Conservation (phyloP, 2,329 filamentous ascomycete genomes). For the Xylaria sp. region DNA sequence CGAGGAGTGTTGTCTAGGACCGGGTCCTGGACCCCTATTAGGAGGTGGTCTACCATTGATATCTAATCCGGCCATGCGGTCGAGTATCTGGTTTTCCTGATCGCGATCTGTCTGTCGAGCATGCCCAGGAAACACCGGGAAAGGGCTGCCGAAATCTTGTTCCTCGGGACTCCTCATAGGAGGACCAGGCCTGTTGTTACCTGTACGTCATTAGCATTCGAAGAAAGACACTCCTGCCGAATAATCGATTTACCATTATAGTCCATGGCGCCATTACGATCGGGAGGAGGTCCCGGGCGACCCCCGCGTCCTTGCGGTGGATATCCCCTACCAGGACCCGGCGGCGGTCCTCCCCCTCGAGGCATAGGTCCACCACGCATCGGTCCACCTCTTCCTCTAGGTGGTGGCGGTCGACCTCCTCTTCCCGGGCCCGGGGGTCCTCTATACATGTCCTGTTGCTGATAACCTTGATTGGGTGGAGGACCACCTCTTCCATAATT, state of each 20-base stretch:
- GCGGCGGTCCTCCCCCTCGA: conserved; percentile 20
- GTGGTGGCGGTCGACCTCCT: conserved; percentile 56
- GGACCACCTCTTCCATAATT: conserved; percentile 59
- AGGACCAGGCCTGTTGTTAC: conserved; percentile 41
- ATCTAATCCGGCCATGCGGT: conserved; percentile 56
- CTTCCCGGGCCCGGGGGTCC: conserved; percentile 54
- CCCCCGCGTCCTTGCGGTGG: conserved; percentile 31
- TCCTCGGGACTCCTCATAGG: conserved; percentile 46
- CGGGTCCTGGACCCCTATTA: conserved; percentile 50
- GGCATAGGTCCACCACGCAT: conserved; percentile 54
- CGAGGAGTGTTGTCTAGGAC: conserved; percentile 50
- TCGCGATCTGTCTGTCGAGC: conserved; percentile 54
- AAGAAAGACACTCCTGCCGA: not conserved
- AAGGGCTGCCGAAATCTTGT: conserved; percentile 55
- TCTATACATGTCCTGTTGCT: conserved; percentile 59
- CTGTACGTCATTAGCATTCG: conserved; percentile 41
- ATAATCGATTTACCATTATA: conserved; percentile 42
- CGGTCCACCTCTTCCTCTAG: conserved; percentile 59
- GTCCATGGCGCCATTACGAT: conserved; percentile 55
- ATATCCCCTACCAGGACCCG: conserved; percentile 37
- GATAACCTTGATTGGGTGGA: conserved; percentile 53
- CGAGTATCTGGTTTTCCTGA: conserved; percentile 56
- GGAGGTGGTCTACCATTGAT: conserved; percentile 51
- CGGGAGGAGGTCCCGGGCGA: conserved; percentile 55
- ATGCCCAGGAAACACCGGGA: conserved; percentile 57